Percentiles rank a stretch among this genome's conserved stretches.
Conservation (phyloP, 257 asterid species). For the Avicennia marina region DNA sequence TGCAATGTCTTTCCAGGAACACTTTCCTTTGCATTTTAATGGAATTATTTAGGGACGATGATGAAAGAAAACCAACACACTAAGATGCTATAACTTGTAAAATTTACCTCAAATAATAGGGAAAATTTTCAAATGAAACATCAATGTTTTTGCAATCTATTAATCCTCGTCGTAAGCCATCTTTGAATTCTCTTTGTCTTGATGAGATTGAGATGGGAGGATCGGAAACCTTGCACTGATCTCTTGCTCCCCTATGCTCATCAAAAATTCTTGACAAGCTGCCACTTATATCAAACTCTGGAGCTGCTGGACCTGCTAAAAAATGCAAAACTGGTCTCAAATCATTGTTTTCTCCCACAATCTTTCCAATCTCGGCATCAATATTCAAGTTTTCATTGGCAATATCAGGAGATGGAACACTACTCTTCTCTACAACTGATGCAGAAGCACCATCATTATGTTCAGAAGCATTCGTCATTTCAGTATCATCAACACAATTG, state of each 20-base stretch:
- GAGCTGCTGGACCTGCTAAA: slow-evolving; percentile 43
- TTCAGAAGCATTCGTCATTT: slow-evolving; percentile 59
- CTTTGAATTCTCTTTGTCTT: slow-evolving; percentile 73
- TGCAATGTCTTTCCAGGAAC: no score
- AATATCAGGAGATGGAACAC: slow-evolving; percentile 38
- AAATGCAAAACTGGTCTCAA: slow-evolving; percentile 50
- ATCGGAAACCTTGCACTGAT: slow-evolving; percentile 48
- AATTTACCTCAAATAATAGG: slow-evolving; percentile 79
- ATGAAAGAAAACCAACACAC: not conserved
- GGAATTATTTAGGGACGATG: no score
- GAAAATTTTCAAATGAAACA: slow-evolving; percentile 73
- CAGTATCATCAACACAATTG: slow-evolving; percentile 40
- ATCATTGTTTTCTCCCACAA: slow-evolving; percentile 37
- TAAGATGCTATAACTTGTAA: not conserved
- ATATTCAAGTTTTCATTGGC: slow-evolving; percentile 40
- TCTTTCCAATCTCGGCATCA: slow-evolving; percentile 50
- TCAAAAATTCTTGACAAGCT: slow-evolving; percentile 48
- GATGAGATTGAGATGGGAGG: slow-evolving; percentile 47
- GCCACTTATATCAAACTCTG: slow-evolving; percentile 52
- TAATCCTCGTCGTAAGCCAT: slow-evolving; percentile 53
- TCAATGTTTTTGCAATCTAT: slow-evolving; percentile 53
- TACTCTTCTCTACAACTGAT: slow-evolving; percentile 40
- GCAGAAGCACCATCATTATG: slow-evolving; percentile 32
- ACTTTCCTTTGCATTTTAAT: no score
- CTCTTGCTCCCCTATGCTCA: slow-evolving; percentile 49